Evolutionary conservation across 2,329 filamentous ascomycete genomes (phyloP), one percentile per base, ranked within the genome.

Genomic region (Pseudogymnoascus sp.): DNA sequence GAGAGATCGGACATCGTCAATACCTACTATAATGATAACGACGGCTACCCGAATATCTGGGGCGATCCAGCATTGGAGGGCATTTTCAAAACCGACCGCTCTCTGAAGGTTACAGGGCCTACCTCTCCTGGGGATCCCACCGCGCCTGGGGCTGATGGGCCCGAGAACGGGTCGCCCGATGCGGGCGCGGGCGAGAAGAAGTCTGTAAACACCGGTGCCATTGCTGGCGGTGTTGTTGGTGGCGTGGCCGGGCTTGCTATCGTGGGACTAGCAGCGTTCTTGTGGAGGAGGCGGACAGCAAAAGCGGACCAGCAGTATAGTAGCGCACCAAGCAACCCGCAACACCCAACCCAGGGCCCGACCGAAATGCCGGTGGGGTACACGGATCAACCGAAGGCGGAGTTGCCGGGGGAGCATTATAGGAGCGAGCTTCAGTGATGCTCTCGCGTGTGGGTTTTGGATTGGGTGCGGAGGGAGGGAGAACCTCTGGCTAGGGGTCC

Each of bases 201-300:
- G 28, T n/a, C 35, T 28, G 57, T 58, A n/a, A 63, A 60, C 19
- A 60, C 62, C 10, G 65, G 64, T 26, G 59, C 61, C 5, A 63
- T 69, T 15, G 63, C 63, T 8, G 66, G 65, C 33, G 63, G 63
- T 34, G 61, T 62, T 2, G 60, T 67, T 21, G 66, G 61, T 28
- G 63, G 61, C 5, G 33, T 68, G 3, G 65, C 65, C 18, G 65
- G 59, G 2, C 35, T 67, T 3, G 61, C 62, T 48, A 52, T 68
- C 34, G 60, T 59, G 2, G 64, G 61, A 13, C 15, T 65, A 8
- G 57, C 57, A 30, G 61, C 67, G 23, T 66, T 60, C 58, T 61
- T 63, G 21, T 52, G n/a, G 45, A 52, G 45, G 45, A 52, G n/a
- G 26, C 45, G 45, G 45, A 18, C 45, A 2, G 23, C 23, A 30